These are phyloP conservation scores for Tetraselmis chui DNA, from an alignment of 139 green algal species.

Conservation along the genomic window DNA sequence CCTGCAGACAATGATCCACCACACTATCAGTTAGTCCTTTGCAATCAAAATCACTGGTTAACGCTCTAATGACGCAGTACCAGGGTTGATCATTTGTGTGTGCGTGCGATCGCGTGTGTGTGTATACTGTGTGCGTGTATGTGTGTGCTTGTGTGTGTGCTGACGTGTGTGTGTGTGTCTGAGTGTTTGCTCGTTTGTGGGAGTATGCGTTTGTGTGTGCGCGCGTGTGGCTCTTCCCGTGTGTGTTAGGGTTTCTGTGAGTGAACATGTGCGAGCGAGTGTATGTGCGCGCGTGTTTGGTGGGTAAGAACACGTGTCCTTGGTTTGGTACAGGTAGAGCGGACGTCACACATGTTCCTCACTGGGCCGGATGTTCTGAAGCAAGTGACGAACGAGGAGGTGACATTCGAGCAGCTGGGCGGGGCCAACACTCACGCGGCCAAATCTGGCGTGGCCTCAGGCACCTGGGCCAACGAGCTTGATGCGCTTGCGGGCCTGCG, in stretches of 20 bases:
- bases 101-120: too few relatives aligned
- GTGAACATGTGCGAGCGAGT: background rate
- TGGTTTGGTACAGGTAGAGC: slow-evolving; percentile 24
- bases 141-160: too few relatives aligned
- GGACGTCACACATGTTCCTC: slow-evolving; percentile 60
- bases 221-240: background rate
- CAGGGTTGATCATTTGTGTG: too few relatives aligned
- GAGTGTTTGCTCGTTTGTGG: too few relatives aligned
- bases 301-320: background rate
- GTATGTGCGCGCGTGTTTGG: too few relatives aligned
- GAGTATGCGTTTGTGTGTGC: too few relatives aligned
- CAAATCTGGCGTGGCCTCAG: slow-evolving; percentile 43
- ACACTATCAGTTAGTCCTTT: too few relatives aligned
- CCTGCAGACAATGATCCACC: too few relatives aligned
- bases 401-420: slow-evolving; percentile 49
- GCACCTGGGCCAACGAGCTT: slow-evolving; percentile 49
- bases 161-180: too few relatives aligned
- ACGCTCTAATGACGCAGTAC: too few relatives aligned
- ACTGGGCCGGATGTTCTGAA: slow-evolving; percentile 59
- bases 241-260: background rate
- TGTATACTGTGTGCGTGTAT: too few relatives aligned
- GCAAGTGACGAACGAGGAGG: slow-evolving; percentile 40
- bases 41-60: too few relatives aligned
- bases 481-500: slow-evolving; percentile 48
- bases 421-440: slow-evolving; percentile 48